phyloP scores from a whole-genome alignment of 495 filamentous ascomycete genomes.

The Opeltia flavorubescens region DNA sequence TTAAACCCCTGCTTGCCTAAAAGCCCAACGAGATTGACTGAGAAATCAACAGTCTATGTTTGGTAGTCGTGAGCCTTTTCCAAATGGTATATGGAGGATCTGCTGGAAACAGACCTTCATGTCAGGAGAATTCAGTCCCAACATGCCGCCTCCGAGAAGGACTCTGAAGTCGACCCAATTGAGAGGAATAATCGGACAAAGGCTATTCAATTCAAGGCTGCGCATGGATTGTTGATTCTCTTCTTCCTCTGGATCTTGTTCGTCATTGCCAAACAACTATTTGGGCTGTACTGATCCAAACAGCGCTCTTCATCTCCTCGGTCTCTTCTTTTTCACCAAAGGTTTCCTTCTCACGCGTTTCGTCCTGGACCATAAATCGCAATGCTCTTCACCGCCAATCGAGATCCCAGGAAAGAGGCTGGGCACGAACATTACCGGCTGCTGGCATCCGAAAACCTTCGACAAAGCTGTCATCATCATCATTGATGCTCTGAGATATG shows the following conservation, averaged over 20 bases:
- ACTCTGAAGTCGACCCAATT: neutral
- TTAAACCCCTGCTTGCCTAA: too few relatives aligned
- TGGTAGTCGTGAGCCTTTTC: too few relatives aligned
- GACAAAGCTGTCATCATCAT: conserved; percentile 82
- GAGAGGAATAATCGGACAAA: conserved; percentile 19
- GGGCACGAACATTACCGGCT: conserved; percentile 49
- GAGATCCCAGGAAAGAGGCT: conserved; percentile 23
- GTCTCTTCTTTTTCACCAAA: conserved; percentile 84
- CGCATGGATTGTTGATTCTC: conserved; percentile 33
- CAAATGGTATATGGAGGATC: too few relatives aligned
- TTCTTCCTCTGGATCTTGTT: conserved; percentile 36
- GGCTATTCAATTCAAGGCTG: conserved; percentile 37
- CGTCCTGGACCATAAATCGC: conserved; percentile 78
- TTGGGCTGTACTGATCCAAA: conserved; percentile 1
- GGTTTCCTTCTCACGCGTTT: conserved; percentile 93
- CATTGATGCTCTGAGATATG: conserved; percentile 89
- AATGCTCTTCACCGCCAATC: conserved; percentile 59
- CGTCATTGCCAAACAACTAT: neutral
- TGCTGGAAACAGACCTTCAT: too few relatives aligned
- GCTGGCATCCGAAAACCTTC: conserved; percentile 92
- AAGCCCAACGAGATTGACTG: too few relatives aligned
- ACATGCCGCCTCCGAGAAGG: neutral
- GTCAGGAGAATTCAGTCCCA: too few relatives aligned
- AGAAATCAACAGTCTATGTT: too few relatives aligned
- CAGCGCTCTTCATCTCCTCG: conserved; percentile 59